A percentile compares a stretch with the other conserved stretches of the same genome.
These are phyloP conservation scores for Angophora floribunda DNA, from an alignment of 345 rosid species.

Conservation along the genomic window DNA sequence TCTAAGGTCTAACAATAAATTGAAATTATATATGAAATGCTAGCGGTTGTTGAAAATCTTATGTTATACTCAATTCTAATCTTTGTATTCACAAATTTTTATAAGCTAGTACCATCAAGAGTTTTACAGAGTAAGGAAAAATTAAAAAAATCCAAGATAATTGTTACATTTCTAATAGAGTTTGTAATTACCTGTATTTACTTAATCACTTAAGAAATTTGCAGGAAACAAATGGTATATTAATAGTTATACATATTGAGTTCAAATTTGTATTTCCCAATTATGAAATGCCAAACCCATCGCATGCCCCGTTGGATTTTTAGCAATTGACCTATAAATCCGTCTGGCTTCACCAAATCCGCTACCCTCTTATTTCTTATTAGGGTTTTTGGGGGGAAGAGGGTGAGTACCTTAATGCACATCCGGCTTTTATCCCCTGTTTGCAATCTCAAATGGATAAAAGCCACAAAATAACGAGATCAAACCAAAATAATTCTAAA, in stretches of 20 bases:
- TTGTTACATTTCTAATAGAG: not conserved
- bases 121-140: not conserved
- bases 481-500: not conserved
- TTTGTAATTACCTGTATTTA: not conserved
- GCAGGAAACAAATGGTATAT: not conserved
- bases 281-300: not conserved
- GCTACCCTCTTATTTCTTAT: not conserved
- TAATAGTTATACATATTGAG: not conserved
- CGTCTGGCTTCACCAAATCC: not conserved
- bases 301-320: not conserved
- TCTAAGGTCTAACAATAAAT: not conserved
- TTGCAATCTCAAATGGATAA: not conserved
- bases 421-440: not conserved
- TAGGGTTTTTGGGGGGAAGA: not conserved
- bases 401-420: not conserved
- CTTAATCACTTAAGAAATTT: not conserved
- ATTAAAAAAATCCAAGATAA: not conserved
- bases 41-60: not conserved
- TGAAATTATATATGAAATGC: not conserved
- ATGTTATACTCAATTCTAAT: not conserved
- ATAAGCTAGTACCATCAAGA: not conserved
- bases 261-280: not conserved
- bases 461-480: not conserved
- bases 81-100: not conserved
- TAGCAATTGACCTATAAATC: not conserved